Percentiles rank a stretch among this genome's conserved stretches.
Evolutionary conservation across 805 yeast species (phyloP).

Genomic region (Cyberlindnera galapagoensis): DNA sequence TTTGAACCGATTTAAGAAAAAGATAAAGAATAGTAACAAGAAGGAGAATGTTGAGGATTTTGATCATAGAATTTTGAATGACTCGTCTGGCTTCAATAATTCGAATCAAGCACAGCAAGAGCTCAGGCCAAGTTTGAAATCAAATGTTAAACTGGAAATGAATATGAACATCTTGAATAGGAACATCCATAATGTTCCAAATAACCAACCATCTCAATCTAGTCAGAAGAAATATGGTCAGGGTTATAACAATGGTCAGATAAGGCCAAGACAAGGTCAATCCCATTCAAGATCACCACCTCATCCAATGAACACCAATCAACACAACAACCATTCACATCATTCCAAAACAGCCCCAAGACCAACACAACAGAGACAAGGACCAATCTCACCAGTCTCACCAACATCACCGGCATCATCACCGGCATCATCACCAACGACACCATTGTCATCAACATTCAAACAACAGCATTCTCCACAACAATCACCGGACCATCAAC

Average conservation of each 20-base stretch:
- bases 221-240: too few relatives aligned
- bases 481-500: constrained; percentile 18
- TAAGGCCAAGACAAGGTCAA: too few relatives aligned
- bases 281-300: constrained; percentile 1
- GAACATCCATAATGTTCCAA: too few relatives aligned
- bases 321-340: too few relatives aligned
- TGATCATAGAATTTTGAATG: constrained; percentile 9
- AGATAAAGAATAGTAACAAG: constrained; percentile 12
- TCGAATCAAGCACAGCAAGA: constrained; percentile 2
- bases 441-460: constrained; percentile 3
- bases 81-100: constrained; percentile 1
- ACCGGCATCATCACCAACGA: constrained; percentile 4
- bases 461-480: constrained; percentile 17
- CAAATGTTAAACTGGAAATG: too few relatives aligned
- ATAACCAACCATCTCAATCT: too few relatives aligned
- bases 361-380: constrained; percentile 1
- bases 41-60: constrained; percentile 11
- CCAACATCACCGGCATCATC: constrained; percentile 5
- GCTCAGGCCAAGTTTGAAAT: too few relatives aligned
- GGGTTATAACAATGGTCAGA: too few relatives aligned
- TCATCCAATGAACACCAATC: too few relatives aligned
- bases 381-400: not conserved
- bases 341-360: not conserved
- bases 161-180: too few relatives aligned
- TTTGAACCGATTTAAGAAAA: constrained; percentile 22